Conservation (phyloP, 441 rosid genomes). For the Macaranga tanarius region DNA sequence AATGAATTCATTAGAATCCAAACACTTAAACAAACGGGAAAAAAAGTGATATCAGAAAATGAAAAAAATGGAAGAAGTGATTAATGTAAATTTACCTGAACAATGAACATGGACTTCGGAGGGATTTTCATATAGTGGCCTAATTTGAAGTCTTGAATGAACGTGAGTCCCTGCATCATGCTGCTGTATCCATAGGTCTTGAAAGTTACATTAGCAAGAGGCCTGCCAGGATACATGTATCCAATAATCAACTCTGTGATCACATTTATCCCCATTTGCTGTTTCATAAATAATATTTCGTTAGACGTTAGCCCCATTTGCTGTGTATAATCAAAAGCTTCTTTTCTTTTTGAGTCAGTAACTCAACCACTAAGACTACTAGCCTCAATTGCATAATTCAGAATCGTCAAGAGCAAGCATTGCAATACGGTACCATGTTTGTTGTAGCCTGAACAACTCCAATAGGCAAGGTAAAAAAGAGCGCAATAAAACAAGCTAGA, state of each 20-base stretch:
- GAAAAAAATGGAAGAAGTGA: neutral
- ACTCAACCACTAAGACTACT: too few species aligned
- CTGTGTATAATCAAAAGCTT: too few species aligned
- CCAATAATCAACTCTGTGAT: constrained; percentile 78
- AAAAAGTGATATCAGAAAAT: neutral
- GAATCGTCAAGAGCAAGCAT: too few species aligned
- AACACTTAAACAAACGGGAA: too few species aligned
- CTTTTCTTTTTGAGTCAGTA: too few species aligned
- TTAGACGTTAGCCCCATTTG: neutral
- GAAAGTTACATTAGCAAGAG: constrained; percentile 80
- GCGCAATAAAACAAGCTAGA: constrained; percentile 54
- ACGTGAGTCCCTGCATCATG: constrained; percentile 66
- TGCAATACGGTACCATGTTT: constrained; percentile 37
- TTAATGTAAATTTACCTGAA: constrained; percentile 38
- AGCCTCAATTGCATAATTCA: too few species aligned
- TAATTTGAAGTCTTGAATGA: constrained; percentile 68
- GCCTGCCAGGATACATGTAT: constrained; percentile 67
- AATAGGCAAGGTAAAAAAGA: constrained; percentile 73
- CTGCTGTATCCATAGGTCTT: constrained; percentile 84
- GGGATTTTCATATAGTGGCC: constrained; percentile 93
- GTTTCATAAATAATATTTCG: neutral
- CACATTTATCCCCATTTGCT: constrained; percentile 74
- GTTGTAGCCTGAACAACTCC: constrained; percentile 80
- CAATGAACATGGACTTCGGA: constrained; percentile 69
- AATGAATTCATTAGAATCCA: too few species aligned